Base-by-base conservation (phyloP, 2,329 filamentous ascomycete species). In the Verticillium albo-atrum region DNA sequence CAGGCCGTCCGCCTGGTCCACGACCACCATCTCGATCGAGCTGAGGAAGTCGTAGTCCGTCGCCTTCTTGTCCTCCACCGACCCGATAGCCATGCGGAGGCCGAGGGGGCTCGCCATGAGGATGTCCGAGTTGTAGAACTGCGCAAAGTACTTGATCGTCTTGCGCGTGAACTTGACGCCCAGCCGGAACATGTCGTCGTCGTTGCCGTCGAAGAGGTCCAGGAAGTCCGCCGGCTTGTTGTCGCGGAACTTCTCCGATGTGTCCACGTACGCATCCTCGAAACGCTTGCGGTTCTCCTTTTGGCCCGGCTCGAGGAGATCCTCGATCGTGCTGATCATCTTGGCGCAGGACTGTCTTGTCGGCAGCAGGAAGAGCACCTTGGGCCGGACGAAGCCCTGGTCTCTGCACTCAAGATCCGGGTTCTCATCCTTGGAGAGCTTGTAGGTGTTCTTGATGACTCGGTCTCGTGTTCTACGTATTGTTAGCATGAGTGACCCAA, bases 101-200 rank as follows among this genome's bases (percentile, higher is more conserved):
- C 95, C 95, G 3, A 99, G 80, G 0, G 95, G 92, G 65, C 92
- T 96, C 25, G 92, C 92, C 58, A 99, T 82, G 58, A 99, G 91
- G 64, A 99, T 92, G 71, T 99, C 95, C 10, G 93, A 97, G 72
- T 89, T 94, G 79, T 98, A 98, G 73, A 99, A 99, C 63, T 92
- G 90, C 0, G 94, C 85, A 77, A 96, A 99, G 72, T 90, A 95
- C 72, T 97, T 98, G 70, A 98, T 82, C 0, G 92, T 96, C 75
- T 97, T 98, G 62, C 95, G 86, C 0, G 95, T 98, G 72, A 99
- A 96, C 74, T 98, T 99, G 70, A 99, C 75, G n/a, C 94, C 95
- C 2, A 98, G 79, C 3, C 94, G 87, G 77, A 98, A 99, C 84
- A 96, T 95, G 75, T 99, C 95, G 71, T 98, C 95, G 71, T 97